Evolutionary conservation across 345 rosid genomes (phyloP).

Genomic region (Hypericum perforatum): DNA sequence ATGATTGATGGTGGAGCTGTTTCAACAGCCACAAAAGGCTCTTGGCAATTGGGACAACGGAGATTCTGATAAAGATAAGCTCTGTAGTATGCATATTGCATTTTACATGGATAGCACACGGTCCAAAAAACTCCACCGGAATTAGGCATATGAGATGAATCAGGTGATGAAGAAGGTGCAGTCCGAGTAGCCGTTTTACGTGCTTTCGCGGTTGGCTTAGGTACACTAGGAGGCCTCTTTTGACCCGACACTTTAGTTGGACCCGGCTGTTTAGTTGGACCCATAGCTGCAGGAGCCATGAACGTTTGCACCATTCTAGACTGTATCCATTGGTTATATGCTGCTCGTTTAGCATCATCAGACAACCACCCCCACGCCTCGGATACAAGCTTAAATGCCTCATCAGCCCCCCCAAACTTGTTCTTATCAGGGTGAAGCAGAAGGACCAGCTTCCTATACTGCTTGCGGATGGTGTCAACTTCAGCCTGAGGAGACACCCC

Average conservation of each 20-base stretch:
- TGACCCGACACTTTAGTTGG: constrained; percentile 22
- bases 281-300: constrained; percentile 25
- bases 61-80: neutral
- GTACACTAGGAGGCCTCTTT: constrained; percentile 22
- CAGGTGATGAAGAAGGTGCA: neutral
- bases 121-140: neutral
- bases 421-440: no score
- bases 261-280: constrained; percentile 19
- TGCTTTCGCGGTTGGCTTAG: neutral
- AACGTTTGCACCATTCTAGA: constrained; percentile 28
- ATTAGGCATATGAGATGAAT: neutral
- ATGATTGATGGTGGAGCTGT: neutral
- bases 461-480: no score
- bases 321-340: constrained; percentile 38
- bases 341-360: constrained; percentile 7
- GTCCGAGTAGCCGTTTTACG: neutral
- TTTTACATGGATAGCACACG: neutral
- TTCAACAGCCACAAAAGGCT: neutral
- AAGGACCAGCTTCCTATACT: no score
- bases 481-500: no score
- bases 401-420: no score
- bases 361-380: constrained; percentile 11
- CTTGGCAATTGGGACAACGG: neutral
- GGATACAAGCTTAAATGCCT: constrained; percentile 4
- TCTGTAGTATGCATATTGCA: neutral